These are phyloP conservation scores for Fusarium continuum DNA, from an alignment of 2,329 filamentous ascomycete genomes.

Conservation along the genomic window DNA sequence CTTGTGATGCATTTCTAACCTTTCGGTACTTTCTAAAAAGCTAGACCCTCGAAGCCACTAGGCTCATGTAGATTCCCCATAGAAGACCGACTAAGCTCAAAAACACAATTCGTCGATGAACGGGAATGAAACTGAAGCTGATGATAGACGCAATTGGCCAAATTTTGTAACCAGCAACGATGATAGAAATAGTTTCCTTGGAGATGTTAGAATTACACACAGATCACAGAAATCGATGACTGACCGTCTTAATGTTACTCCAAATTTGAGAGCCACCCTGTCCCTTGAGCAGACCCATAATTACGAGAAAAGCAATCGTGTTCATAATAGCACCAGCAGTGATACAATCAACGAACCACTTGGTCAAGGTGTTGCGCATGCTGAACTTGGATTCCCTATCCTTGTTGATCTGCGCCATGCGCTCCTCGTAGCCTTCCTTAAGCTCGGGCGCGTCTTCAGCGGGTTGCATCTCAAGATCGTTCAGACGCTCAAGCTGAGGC, in stretches of 20 bases:
- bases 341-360: conserved; percentile 63
- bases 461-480: conserved; percentile 45
- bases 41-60: conserved; percentile 56
- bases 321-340: conserved; percentile 58
- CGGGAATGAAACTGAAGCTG: conserved; percentile 59
- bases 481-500: conserved; percentile 18
- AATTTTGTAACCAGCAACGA: conserved; percentile 60
- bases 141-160: conserved; percentile 62
- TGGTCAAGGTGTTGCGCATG: conserved; percentile 54
- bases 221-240: background rate
- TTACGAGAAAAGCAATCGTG: conserved; percentile 56
- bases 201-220: background rate
- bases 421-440: conserved; percentile 37
- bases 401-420: conserved; percentile 30
- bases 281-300: conserved; percentile 58
- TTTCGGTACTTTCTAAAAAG: too few relatives aligned
- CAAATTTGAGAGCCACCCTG: conserved; percentile 50
- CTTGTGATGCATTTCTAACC: too few relatives aligned
- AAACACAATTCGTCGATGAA: conserved; percentile 60
- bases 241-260: conserved; percentile 51
- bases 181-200: conserved; percentile 58
- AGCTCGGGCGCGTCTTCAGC: conserved; percentile 38
- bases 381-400: conserved; percentile 48
- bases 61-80: conserved; percentile 63
- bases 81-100: conserved; percentile 59